Percentiles rank a stretch among this genome's conserved stretches.
Conservation (phyloP, 2,329 filamentous ascomycete species). For the Fusarium newnesense region DNA sequence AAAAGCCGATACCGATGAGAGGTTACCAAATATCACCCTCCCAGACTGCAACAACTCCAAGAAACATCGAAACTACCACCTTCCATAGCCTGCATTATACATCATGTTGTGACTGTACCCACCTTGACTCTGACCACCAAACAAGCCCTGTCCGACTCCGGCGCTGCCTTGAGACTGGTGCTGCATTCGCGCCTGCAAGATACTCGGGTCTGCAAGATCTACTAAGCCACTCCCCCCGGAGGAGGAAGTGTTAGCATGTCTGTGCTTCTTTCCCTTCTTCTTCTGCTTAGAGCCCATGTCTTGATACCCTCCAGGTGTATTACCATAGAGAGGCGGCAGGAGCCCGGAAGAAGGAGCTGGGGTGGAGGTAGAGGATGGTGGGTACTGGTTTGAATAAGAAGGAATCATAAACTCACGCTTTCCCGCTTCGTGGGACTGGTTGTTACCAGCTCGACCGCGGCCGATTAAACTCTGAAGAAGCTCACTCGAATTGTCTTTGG, state of each 20-base stretch:
- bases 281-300: slow-evolving; percentile 96
- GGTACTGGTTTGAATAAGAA: slow-evolving; percentile 89
- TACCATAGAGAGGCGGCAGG: slow-evolving; percentile 90
- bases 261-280: slow-evolving; percentile 99
- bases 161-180: slow-evolving; percentile 84
- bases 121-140: slow-evolving; percentile 91
- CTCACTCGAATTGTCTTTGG: slow-evolving; percentile 73
- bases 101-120: slow-evolving; percentile 91
- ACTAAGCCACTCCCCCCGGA: slow-evolving; percentile 98
- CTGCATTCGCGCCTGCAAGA: slow-evolving; percentile 97
- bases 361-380: slow-evolving; percentile 81
- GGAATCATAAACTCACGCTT: slow-evolving; percentile 99
- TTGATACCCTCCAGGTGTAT: slow-evolving; percentile 86
- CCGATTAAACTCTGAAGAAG: slow-evolving; percentile 86
- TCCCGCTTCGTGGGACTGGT: slow-evolving; percentile 82
- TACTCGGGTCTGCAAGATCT: slow-evolving; percentile 99
- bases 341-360: slow-evolving; percentile 90
- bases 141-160: slow-evolving; percentile 88
- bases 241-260: slow-evolving; percentile 99
- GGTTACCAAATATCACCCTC: slow-evolving; percentile 39
- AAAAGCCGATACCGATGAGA: slow-evolving; percentile 36
- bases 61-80: slow-evolving; percentile 65
- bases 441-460: slow-evolving; percentile 72
- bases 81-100: slow-evolving; percentile 77
- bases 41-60: slow-evolving; percentile 28